Base-by-base conservation (phyloP, 306 rosid species). In the Myrica gale region DNA sequence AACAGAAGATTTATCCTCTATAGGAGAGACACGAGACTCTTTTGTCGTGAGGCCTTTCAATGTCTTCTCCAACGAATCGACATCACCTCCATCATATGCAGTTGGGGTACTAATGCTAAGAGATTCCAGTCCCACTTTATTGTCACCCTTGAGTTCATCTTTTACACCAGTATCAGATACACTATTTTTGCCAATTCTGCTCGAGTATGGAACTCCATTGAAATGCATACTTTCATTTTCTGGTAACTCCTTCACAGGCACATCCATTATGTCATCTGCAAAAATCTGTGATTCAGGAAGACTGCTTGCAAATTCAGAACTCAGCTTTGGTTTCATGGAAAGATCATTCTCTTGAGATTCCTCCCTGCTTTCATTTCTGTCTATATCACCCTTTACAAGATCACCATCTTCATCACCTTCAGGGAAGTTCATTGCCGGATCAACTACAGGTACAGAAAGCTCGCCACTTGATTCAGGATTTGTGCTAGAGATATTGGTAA, bases 261-360 rank as follows among this genome's bases (percentile, higher is more conserved):
- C 86, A 65, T 72, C 77, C 12, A 16, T 56, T 37, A 47, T 78
- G 46, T 56, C 84, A 70, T 87, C 92, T 67, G 82, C 80, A 79
- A 75, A 66, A 73, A 16, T n/a, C 21, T 73, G 84, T 26, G 42
- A 71, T 72, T 80, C 86, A n/a, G 37, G 72, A 54, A 39, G 43
- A 77, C 12, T 60, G 74, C 62, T 32, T 15, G 66, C 60, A 67
- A 84, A 75, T 43, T 74, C 77, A 1, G 74, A 73, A 46, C 5
- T 50, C 23, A 53, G 12, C 44, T 68, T 61, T 72, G 72, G 47
- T 15, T 71, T 57, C 11, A 16, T 56, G 55, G 62, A 74, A 54
- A 62, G 45, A 73, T 75, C 78, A 23, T 76, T 71, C 70, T 76
- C 87, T 50, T 45, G 4, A 15, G 57, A 45, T 21, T 7, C 76